Evolutionary conservation across 345 rosid genomes (phyloP).

Genomic region (Psidium guajava): DNA sequence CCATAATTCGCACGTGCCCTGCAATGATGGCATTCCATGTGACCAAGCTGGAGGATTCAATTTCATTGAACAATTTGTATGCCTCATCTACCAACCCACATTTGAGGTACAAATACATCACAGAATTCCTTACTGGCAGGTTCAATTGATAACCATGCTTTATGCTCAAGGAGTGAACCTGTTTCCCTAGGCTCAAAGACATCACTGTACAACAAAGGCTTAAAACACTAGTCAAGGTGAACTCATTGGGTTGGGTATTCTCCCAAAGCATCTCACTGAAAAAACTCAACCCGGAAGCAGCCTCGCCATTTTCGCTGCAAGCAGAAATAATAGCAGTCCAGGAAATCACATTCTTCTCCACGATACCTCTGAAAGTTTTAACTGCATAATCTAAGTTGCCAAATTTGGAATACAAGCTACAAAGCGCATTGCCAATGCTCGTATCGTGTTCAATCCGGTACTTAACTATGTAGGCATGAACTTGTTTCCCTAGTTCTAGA

Average conservation of each 20-base stretch:
- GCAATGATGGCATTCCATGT: constrained; percentile 55
- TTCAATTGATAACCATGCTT: constrained; percentile 26
- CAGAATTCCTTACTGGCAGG: constrained; percentile 20
- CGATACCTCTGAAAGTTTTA: constrained; percentile 23
- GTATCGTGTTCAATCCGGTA: constrained; percentile 25
- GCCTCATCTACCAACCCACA: constrained; percentile 33
- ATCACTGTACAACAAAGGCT: constrained; percentile 31
- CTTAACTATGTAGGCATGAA: constrained; percentile 41
- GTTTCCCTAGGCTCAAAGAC: constrained; percentile 21
- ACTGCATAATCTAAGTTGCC: constrained; percentile 25
- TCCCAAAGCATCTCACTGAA: constrained; percentile 35
- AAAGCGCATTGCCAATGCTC: constrained; percentile 52
- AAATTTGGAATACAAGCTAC: constrained; percentile 41
- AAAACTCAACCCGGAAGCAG: constrained; percentile 22
- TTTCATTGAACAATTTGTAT: constrained; percentile 13
- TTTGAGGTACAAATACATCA: constrained; percentile 43
- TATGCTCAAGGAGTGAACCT: constrained; percentile 32
- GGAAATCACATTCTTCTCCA: constrained; percentile 37
- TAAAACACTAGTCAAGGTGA: constrained; percentile 35
- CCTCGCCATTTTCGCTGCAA: constrained; percentile 28
- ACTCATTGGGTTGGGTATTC: constrained; percentile 36
- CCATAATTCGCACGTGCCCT: constrained; percentile 42
- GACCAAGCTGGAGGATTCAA: constrained; percentile 25
- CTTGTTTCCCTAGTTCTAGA: constrained; percentile 30
- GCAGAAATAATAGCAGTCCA: constrained; percentile 48